Evolutionary conservation across 2,329 filamentous ascomycete genomes (phyloP), one percentile per base, ranked within the genome.

Genomic region (Pochonia chlamydosporia): DNA sequence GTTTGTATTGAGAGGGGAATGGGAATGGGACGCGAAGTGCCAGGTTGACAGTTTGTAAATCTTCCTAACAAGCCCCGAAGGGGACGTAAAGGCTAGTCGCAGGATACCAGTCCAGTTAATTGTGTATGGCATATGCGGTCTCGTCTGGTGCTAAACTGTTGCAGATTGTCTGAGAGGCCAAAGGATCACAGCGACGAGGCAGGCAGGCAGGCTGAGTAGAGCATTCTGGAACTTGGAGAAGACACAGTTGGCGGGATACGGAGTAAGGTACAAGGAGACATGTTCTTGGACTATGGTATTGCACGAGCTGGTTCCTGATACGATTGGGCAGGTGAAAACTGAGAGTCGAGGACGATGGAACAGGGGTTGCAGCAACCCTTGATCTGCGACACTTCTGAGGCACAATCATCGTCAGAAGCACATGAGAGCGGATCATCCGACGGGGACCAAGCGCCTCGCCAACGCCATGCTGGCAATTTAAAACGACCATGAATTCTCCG

Each of bases 301-400:
- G 20, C n/a, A 16, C 33, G n/a, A 4, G n/a, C n/a, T 16, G 8
- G 13, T 8, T 9, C 13, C 16, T 23, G 35, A 23, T 23, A 39
- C 18, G 35, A 13, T 23, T 39, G 21, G 35, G 20, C n/a, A 13
- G 11, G 16, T 36, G 10, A 9, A 23, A 13, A 20, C 9, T 3
- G n/a, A 23, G 14, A 39, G 35, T 23, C 35, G 18, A 11, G 6
- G 35, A 23, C 35, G 47, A 42, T 52, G 54, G 46, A 53, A 54
- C 50, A 59, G 51, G 50, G 52, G 54, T 53, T 55, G 51, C 49
- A 47, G 52, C 56, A 42, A 59, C 69, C 69, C 61, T 67, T 64
- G 42, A 67, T 57, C 64, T 74, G 70, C 63, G 67, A 74, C 72
- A 71, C 58, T 65, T 65, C 62, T 74, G 72, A 74, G 59, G 72